Percentiles rank a stretch among this genome's conserved stretches.
phyloP scores from a whole-genome alignment of 2,329 filamentous ascomycete genomes.

The Scytalidium lignicola region DNA sequence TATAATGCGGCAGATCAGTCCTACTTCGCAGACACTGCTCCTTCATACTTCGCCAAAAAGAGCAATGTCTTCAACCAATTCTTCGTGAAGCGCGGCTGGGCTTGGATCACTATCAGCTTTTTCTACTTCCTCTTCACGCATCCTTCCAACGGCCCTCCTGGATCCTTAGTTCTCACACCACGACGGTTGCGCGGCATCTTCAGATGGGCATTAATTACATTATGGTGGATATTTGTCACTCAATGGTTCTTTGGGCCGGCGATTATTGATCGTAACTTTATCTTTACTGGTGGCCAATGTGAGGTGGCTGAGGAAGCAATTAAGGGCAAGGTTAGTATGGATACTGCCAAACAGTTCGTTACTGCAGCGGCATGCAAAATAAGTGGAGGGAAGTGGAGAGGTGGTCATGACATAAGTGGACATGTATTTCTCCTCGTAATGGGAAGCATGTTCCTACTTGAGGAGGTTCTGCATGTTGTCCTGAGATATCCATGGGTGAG shows the following conservation, averaged over 20 bases:
- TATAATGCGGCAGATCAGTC: constrained; percentile 61
- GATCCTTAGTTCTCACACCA: constrained; percentile 33
- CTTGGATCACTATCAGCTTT: constrained; percentile 79
- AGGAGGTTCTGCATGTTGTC: constrained; percentile 68
- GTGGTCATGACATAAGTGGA: constrained; percentile 94
- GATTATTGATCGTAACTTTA: constrained; percentile 84
- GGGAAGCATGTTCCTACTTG: constrained; percentile 72
- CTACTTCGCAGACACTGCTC: constrained; percentile 55
- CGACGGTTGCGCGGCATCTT: constrained; percentile 53
- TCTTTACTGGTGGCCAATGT: constrained; percentile 83
- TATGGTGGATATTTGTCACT: constrained; percentile 79
- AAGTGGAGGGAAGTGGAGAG: constrained; percentile 77
- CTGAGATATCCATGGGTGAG: constrained; percentile 37
- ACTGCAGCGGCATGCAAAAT: constrained; percentile 78
- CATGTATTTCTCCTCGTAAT: constrained; percentile 91
- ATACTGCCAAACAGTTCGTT: constrained; percentile 46
- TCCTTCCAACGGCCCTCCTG: constrained; percentile 45
- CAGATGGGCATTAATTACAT: constrained; percentile 69
- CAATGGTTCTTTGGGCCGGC: constrained; percentile 96
- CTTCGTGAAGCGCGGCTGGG: constrained; percentile 95
- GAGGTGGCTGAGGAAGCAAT: constrained; percentile 48
- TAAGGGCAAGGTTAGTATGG: constrained; percentile 31
- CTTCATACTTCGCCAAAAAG: constrained; percentile 91
- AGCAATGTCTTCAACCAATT: constrained; percentile 85
- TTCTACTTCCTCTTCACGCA: constrained; percentile 65